Conservation (phyloP, 352 stramenopile species). For the Globisporangium spinosum region DNA sequence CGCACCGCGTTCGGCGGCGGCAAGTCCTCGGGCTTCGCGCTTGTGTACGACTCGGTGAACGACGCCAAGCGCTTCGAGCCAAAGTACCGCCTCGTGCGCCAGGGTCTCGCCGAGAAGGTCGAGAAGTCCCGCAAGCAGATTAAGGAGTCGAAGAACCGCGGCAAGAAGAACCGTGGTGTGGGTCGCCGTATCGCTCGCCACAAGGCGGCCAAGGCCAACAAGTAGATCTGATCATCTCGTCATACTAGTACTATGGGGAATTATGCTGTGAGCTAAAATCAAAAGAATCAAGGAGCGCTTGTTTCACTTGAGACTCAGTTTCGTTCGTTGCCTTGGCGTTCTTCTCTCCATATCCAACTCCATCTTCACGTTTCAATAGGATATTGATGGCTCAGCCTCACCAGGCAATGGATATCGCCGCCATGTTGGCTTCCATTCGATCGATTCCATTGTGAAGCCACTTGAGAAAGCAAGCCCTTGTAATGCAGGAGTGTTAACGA, state of each 20-base stretch:
- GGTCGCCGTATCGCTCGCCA: conserved; percentile 97
- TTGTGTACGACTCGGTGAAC: conserved; percentile 99
- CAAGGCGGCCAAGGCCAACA: conserved; percentile 98
- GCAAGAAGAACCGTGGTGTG: conserved; percentile 97
- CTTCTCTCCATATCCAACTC: not conserved
- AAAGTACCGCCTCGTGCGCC: conserved; percentile 95
- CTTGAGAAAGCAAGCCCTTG: not conserved
- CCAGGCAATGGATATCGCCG: not conserved
- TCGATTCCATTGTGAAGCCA: not conserved
- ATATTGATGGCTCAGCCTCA: not conserved
- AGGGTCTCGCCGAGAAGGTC: conserved; percentile 91
- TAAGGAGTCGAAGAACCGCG: conserved; percentile 99
- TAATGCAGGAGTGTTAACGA: not conserved
- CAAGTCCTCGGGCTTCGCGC: conserved; percentile 96
- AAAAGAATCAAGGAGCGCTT: conserved; percentile 17
- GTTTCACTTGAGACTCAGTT: conserved; percentile 8
- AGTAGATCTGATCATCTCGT: conserved; percentile 64
- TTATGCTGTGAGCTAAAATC: conserved; percentile 26
- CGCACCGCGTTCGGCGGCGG: conserved; percentile 96
- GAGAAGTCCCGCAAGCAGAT: conserved; percentile 98
- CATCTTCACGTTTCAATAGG: not conserved
- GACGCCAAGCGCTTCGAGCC: conserved; percentile 98
- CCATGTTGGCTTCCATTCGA: not conserved
- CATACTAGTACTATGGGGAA: conserved; percentile 19
- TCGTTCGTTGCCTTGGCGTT: not conserved